phyloP scores from a whole-genome alignment of 148 eudicot genomes.

The Vaccinium vitisidaea region DNA sequence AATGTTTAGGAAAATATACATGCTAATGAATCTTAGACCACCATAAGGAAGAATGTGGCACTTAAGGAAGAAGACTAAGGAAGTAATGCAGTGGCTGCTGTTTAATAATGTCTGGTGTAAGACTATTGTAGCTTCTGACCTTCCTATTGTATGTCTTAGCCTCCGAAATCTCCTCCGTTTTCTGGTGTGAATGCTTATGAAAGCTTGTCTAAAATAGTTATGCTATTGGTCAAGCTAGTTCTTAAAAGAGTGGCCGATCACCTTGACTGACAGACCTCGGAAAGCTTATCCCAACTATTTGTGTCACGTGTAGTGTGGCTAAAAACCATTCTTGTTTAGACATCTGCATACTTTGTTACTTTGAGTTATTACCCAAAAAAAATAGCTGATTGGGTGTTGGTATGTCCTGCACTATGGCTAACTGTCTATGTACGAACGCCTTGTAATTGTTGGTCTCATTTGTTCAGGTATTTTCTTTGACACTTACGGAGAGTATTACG shows the following conservation, averaged over 20 bases:
- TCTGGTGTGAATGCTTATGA: background rate
- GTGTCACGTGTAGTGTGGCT: background rate
- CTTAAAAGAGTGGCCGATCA: background rate
- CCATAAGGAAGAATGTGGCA: background rate
- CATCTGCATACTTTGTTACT: background rate
- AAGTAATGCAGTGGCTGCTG: too few species aligned
- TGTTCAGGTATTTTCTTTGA: slow-evolving; percentile 84
- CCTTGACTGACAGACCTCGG: background rate
- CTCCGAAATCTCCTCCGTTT: background rate
- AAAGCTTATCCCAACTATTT: background rate
- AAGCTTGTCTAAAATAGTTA: background rate
- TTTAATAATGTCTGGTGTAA: background rate
- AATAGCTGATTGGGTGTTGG: background rate
- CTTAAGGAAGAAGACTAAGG: background rate
- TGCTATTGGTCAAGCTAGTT: background rate
- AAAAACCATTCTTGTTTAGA: background rate
- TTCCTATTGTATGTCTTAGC: background rate
- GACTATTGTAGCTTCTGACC: background rate
- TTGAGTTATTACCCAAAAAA: background rate
- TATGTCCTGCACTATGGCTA: background rate
- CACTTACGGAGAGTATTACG: slow-evolving; percentile 92
- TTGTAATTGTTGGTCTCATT: background rate
- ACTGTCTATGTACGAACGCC: slow-evolving; percentile 6
- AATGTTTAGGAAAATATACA: background rate
- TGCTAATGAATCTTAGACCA: background rate